Conservation (phyloP, 2,329 filamentous ascomycete species). For the Hymenoscyphus occultus region DNA sequence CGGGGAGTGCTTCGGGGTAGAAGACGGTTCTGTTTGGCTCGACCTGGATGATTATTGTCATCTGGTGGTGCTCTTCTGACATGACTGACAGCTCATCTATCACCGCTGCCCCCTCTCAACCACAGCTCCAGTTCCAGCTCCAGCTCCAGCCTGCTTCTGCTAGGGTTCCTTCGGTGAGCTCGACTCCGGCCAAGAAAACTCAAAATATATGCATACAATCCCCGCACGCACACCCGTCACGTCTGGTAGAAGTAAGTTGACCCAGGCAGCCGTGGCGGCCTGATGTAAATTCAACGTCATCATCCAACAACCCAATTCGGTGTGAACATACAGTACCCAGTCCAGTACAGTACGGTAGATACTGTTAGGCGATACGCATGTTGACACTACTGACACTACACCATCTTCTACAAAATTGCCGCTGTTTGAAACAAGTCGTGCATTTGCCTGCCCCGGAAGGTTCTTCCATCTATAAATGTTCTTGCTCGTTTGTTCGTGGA, state of each 20-base stretch:
- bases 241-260: background rate
- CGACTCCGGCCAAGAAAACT: conserved; percentile 6
- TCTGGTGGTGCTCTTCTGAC: conserved; percentile 3
- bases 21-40: background rate
- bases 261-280: background rate
- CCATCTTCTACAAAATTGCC: background rate
- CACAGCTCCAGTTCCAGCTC: no score
- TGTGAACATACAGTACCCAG: background rate
- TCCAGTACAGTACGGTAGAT: no score
- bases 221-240: background rate
- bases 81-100: conserved; percentile 7
- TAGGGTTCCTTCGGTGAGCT: background rate
- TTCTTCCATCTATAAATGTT: background rate
- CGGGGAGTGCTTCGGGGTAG: background rate
- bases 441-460: background rate
- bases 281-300: background rate
- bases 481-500: conserved; percentile 12
- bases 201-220: conserved; percentile 6
- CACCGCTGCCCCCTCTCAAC: conserved; percentile 2
- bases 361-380: background rate
- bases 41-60: background rate
- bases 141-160: background rate
- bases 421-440: conserved; percentile 7
- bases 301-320: background rate
- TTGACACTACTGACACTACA: background rate